phyloP scores from a whole-genome alignment of 169 alveolate species.

The Plasmodium fragile region DNA sequence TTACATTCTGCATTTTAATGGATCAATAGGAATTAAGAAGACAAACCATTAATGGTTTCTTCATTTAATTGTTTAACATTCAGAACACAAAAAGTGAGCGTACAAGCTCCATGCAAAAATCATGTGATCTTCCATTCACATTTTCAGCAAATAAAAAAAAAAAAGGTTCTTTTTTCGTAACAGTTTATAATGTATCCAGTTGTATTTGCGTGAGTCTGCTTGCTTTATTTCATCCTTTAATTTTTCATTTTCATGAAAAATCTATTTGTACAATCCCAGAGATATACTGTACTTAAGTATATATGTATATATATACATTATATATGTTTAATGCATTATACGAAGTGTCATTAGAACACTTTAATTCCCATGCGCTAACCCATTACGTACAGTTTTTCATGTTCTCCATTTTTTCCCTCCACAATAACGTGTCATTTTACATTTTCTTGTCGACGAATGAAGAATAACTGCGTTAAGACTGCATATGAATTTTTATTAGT shows the following conservation, averaged over 20 bases:
- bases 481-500: neutral
- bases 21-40: neutral
- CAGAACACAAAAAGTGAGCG: neutral
- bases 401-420: neutral
- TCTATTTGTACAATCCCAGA: neutral
- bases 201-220: neutral
- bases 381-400: neutral
- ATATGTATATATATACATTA: slow-evolving; percentile 5
- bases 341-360: neutral
- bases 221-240: neutral
- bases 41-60: neutral
- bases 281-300: neutral
- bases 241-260: slow-evolving; percentile 4
- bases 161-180: neutral
- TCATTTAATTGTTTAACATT: neutral
- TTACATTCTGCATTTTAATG: neutral
- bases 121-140: neutral
- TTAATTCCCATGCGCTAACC: neutral
- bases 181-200: neutral
- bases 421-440: neutral
- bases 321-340: neutral
- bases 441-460: neutral
- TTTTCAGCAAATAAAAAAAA: neutral
- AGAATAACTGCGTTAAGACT: neutral
- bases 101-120: neutral